Conservation (phyloP, 2,329 filamentous ascomycete species). For the Gnomoniopsis smithogilvyi region DNA sequence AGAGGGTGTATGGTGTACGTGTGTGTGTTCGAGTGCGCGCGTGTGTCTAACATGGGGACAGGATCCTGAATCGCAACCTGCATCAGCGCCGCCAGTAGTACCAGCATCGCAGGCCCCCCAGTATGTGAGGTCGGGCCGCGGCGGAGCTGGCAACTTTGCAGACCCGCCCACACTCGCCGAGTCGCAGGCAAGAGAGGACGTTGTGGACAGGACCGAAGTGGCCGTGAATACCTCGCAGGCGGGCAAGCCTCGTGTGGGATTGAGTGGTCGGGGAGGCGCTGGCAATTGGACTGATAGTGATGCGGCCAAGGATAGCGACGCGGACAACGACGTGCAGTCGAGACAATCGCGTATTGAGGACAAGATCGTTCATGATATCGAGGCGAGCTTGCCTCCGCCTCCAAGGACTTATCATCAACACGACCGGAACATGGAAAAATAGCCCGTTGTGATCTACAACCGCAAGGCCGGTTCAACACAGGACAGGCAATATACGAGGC, state of each 20-base stretch:
- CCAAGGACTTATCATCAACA: conserved; percentile 38
- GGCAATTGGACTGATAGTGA: conserved; percentile 46
- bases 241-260: conserved; percentile 20
- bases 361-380: conserved; percentile 43
- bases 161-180: conserved; percentile 33
- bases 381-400: conserved; percentile 44
- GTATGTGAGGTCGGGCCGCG: conserved; percentile 49
- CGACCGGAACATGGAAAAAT: conserved; percentile 22
- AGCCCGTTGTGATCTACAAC: background rate
- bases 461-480: background rate
- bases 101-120: conserved; percentile 16
- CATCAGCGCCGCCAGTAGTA: background rate
- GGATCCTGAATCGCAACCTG: conserved; percentile 37
- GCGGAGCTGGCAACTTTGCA: conserved; percentile 60
- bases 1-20: background rate
- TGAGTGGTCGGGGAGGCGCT: conserved; percentile 53
- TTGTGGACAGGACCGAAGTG: conserved; percentile 30
- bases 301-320: conserved; percentile 22
- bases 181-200: conserved; percentile 31
- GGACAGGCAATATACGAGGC: background rate
- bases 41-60: conserved; percentile 14
- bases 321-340: conserved; percentile 28
- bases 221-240: conserved; percentile 30
- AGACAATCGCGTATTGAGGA: conserved; percentile 38
- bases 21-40: background rate